These are phyloP conservation scores for Tolypocladium pustulatum DNA, from an alignment of 2,329 filamentous ascomycete species.

Conservation along the genomic window DNA sequence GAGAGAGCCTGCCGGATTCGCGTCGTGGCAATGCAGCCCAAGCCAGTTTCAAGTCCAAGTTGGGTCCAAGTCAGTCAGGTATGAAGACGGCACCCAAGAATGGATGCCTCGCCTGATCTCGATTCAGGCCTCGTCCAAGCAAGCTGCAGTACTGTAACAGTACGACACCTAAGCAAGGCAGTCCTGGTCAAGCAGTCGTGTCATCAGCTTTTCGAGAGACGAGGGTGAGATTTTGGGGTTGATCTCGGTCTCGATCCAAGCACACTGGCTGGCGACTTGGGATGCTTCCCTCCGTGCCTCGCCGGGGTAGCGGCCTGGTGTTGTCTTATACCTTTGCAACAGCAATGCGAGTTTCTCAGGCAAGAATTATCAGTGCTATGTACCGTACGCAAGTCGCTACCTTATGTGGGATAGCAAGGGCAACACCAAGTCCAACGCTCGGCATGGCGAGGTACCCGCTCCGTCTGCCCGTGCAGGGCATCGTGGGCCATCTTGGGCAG, in stretches of 20 bases:
- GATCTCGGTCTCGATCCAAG: neutral
- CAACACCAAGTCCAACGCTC: neutral
- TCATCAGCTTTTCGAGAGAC: neutral
- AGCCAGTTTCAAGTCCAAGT: neutral
- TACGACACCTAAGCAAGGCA: neutral
- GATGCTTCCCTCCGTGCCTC: neutral
- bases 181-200: neutral
- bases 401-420: too few relatives aligned
- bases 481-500: conserved; percentile 3
- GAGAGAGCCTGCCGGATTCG: neutral
- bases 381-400: neutral
- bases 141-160: neutral
- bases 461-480: neutral
- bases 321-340: neutral
- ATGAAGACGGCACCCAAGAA: neutral
- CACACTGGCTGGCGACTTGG: neutral
- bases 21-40: neutral
- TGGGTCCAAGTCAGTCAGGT: neutral
- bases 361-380: neutral
- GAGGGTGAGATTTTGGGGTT: neutral
- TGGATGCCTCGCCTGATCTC: neutral
- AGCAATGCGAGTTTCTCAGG: neutral
- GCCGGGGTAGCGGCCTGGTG: neutral
- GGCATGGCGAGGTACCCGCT: neutral
- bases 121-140: neutral